Conservation (phyloP, 2,329 filamentous ascomycete species). For the Beauveria brongniartii region DNA sequence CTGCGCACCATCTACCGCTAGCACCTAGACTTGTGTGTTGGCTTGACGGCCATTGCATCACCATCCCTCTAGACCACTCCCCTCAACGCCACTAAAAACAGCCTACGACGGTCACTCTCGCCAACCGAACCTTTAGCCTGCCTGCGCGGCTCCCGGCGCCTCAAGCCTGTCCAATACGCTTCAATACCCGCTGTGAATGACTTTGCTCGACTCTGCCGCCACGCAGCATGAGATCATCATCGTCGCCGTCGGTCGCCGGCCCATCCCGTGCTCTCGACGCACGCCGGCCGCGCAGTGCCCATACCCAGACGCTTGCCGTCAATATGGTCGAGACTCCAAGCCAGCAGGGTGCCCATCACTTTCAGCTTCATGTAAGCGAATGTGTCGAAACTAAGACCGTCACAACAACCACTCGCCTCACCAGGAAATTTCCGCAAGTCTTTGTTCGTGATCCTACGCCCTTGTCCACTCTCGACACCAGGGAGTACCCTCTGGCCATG, state of each 20-base stretch:
- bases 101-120: background rate
- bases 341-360: slow-evolving; percentile 27
- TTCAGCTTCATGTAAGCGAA: slow-evolving; percentile 53
- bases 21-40: background rate
- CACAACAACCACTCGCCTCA: slow-evolving; percentile 88
- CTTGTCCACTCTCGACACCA: slow-evolving; percentile 67
- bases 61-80: background rate
- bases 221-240: slow-evolving; percentile 29
- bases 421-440: slow-evolving; percentile 76
- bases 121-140: background rate
- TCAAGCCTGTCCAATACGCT: background rate
- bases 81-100: background rate
- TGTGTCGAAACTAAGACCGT: slow-evolving; percentile 64
- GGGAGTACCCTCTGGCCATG: slow-evolving; percentile 81
- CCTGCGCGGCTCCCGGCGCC: background rate
- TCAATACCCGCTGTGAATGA: background rate
- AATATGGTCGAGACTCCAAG: slow-evolving; percentile 36
- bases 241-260: slow-evolving; percentile 17
- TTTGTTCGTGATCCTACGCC: slow-evolving; percentile 65
- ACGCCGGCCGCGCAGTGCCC: slow-evolving; percentile 25
- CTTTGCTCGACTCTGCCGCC: background rate
- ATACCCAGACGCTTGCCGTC: slow-evolving; percentile 37
- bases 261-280: slow-evolving; percentile 30
- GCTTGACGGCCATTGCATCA: background rate
- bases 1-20: background rate